Evolutionary conservation across 2,329 filamentous ascomycete genomes (phyloP), one percentile per base, ranked within the genome.

Genomic region (Cercospora sp.): DNA sequence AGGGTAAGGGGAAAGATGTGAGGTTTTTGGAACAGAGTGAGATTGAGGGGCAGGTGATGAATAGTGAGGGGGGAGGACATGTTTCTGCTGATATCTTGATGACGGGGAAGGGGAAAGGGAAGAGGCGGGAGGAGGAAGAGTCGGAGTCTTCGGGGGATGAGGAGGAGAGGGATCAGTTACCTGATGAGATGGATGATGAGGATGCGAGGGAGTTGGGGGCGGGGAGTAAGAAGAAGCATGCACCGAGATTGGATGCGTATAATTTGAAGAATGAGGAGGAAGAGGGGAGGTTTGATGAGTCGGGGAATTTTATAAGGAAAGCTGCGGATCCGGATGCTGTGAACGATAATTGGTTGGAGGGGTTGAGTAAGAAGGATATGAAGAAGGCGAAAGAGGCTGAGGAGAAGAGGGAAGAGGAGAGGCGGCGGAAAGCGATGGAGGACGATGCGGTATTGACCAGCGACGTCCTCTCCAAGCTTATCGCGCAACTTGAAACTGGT

Each of bases 181-280:
- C 75, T 0, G 73, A 74, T 39, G 92, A 80, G 33, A 77, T 80
- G 67, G 79, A 92, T 71, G 89, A 91, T 69, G 91, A 88, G 18
- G 77, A 97, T 16, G 95, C 97, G 73, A 90, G 94, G 64, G 95
- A 99, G 79, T 84, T 99, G 5, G 95, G 95, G 1, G 90, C 92
- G 1, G 95, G 95, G 13, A 91, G 91, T 1, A 90, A 96, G 74
- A 98, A 97, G 82, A 91, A 89, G 75, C 93, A 97, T 79, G 95
- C 95, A 1, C 95, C 95, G 1, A 92, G 95, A 78, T 86, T 99
- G 5, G 95, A 98, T 79, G 94, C 94, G 2, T 99, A 99, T 85
- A 98, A 99, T 77, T 91, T 99, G 85, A 89, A 88, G 67, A 83
- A 87, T 12, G 95, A 99, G 79, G 90, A 96, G 78, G 93, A 98